Evolutionary conservation across 345 rosid genomes (phyloP), one percentile per base, ranked within the genome.

Genomic region (Trapa bicornis): DNA sequence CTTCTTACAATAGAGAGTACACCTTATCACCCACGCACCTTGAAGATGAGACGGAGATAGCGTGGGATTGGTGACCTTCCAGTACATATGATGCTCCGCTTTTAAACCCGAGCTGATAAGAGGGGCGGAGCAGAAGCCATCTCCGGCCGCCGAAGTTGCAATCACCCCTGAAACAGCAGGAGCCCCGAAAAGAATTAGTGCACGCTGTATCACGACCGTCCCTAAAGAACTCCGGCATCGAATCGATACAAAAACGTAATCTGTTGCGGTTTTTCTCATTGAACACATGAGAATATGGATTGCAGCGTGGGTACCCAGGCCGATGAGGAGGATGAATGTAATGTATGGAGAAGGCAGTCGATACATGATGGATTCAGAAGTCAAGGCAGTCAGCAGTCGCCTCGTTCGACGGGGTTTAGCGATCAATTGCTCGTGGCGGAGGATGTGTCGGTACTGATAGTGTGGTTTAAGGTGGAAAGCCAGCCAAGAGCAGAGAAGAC

Each of bases 61-160:
- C 22, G 99, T 87, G 45, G 99, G 99, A 71, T 81, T 82, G 7
- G 86, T 84, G 69, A 82, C 96, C 85, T 89, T 90, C 95, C 92
- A 83, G 67, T 94, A 90, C 67, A 81, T 58, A 3, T 58, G 76
- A 66, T 91, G 83, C 63, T 77, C 76, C 10, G 85, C 42, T 37
- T 73, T 72, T 61, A 73, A 72, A n/a, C 73, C 84, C 13, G 71
- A 43, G 63, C 83, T 76, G 65, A 74, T 13, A 6, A 75, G 65
- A 38, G 86, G 72, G 58, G 84, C 95, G 62, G 88, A 82, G 74
- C 97, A 94, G 78, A 84, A 88, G 65, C 97, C 91, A 73, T 73
- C 87, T 69, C 80, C 84, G 56, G 77, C 71, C 70, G 54, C 68
- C 38, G 67, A 83, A 58, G 71, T 69, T 45, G 61, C 47, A 37